Percentiles rank a stretch among this genome's conserved stretches.
Conservation (phyloP, 2,329 filamentous ascomycete genomes). For the Beauveria scarabaeidicola region DNA sequence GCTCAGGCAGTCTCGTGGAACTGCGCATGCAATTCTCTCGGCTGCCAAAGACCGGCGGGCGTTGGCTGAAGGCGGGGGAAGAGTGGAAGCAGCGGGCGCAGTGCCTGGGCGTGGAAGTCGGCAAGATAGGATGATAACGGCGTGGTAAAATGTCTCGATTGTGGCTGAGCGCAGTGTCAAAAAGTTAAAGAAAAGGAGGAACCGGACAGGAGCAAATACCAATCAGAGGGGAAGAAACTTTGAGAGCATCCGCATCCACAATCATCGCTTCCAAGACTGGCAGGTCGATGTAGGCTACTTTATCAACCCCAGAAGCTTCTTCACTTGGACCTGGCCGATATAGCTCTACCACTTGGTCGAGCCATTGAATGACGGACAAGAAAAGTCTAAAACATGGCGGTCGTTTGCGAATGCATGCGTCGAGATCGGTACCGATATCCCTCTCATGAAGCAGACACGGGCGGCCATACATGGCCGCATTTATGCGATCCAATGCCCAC, state of each 20-base stretch:
- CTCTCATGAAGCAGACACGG: conserved; percentile 52
- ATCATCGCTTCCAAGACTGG: conserved; percentile 51
- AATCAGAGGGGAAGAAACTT: conserved; percentile 39
- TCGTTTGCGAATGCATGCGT: conserved; percentile 41
- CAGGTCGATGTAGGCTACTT: conserved; percentile 41
- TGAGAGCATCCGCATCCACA: conserved; percentile 42
- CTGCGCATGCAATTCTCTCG: conserved; percentile 48
- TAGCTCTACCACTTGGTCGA: conserved; percentile 51
- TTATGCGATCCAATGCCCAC: conserved; percentile 53
- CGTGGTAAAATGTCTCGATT: conserved; percentile 55
- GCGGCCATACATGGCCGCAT: conserved; percentile 50
- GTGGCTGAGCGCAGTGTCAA: conserved; percentile 34
- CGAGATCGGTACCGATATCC: conserved; percentile 47
- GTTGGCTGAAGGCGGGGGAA: conserved; percentile 41
- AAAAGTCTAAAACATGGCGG: conserved; percentile 49
- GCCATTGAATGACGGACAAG: conserved; percentile 42
- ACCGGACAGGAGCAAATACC: conserved; percentile 26
- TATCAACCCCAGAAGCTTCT: conserved; percentile 31
- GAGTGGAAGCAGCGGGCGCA: conserved; percentile 31
- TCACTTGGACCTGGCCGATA: conserved; percentile 46
- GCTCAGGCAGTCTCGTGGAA: conserved; percentile 41
- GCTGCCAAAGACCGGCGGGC: conserved; percentile 49
- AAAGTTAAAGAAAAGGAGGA: background rate
- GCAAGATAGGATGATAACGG: conserved; percentile 54
- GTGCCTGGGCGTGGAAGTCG: conserved; percentile 39